Evolutionary conservation across 2,329 filamentous ascomycete species (phyloP).

Genomic region (Chaetothyriales sp.): DNA sequence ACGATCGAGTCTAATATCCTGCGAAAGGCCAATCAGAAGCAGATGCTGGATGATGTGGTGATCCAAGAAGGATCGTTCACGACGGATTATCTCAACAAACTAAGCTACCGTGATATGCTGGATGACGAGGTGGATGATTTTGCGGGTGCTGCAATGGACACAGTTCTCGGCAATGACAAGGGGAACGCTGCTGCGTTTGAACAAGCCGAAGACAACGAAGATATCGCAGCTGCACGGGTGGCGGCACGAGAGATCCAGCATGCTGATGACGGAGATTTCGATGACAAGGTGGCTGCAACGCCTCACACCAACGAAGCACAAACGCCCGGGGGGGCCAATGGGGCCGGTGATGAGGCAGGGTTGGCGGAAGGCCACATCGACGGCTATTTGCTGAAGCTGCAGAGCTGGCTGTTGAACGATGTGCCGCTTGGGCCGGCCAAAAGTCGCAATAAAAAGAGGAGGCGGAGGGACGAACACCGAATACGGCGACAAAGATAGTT

Average conservation of each 20-base stretch:
- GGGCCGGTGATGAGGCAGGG: constrained; percentile 25
- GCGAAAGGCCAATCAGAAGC: constrained; percentile 91
- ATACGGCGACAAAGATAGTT: constrained; percentile 19
- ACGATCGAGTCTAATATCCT: constrained; percentile 98
- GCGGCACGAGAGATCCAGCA: constrained; percentile 78
- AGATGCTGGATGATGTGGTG: constrained; percentile 92
- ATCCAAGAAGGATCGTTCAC: constrained; percentile 98
- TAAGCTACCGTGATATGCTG: constrained; percentile 53
- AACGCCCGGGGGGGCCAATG: constrained; percentile 15
- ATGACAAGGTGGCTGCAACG: constrained; percentile 39
- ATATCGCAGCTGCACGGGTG: constrained; percentile 70
- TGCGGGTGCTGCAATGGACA: constrained; percentile 69
- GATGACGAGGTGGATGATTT: constrained; percentile 43
- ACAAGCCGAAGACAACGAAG: constrained; percentile 81
- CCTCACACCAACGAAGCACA: constrained; percentile 19
- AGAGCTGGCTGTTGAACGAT: constrained; percentile 43
- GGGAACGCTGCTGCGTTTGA: constrained; percentile 58
- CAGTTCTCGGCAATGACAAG: constrained; percentile 49
- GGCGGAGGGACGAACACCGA: constrained; percentile 33
- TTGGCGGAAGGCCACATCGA: constrained; percentile 44
- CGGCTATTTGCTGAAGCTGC: constrained; percentile 57
- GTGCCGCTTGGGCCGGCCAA: constrained; percentile 33
- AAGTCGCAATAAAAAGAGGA: constrained; percentile 35
- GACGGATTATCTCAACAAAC: constrained; percentile 82
- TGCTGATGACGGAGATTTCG: constrained; percentile 73